A percentile compares a stretch with the other conserved stretches of the same genome.
These are phyloP conservation scores for Lasiodiplodia gonubiensis DNA, from an alignment of 2,329 filamentous ascomycete genomes.

Conservation along the genomic window DNA sequence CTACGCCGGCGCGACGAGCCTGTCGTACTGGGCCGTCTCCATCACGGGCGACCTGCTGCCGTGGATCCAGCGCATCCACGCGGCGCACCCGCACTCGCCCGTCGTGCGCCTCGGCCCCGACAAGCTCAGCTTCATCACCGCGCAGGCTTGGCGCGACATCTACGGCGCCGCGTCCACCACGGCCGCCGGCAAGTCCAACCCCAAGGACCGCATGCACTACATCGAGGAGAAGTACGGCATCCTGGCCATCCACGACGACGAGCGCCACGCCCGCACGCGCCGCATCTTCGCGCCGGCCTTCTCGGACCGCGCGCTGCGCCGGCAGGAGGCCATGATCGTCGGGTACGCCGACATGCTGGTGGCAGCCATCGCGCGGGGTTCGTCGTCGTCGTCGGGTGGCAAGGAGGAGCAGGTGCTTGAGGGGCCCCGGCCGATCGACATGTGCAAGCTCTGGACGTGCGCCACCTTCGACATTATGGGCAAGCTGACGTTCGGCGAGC, in stretches of 20 bases:
- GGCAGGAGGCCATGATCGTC: constrained; percentile 41
- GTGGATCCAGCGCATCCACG: neutral
- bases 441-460: constrained; percentile 17
- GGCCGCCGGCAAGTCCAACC: neutral
- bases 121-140: constrained; percentile 24
- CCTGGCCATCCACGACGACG: constrained; percentile 35
- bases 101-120: constrained; percentile 26
- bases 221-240: constrained; percentile 44
- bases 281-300: constrained; percentile 38
- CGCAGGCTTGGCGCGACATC: constrained; percentile 29
- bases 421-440: constrained; percentile 12
- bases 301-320: constrained; percentile 38
- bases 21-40: neutral
- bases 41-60: neutral
- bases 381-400: neutral
- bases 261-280: constrained; percentile 31
- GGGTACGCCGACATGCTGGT: constrained; percentile 40
- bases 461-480: constrained; percentile 44
- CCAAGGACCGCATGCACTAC: constrained; percentile 33
- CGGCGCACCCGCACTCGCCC: neutral
- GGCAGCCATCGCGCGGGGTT: constrained; percentile 29
- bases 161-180: constrained; percentile 18
- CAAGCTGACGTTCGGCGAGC: constrained; percentile 42
- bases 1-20: neutral
- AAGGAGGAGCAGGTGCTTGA: too few relatives aligned